Conservation (phyloP, 2,329 filamentous ascomycete genomes). For the Apiospora arundinis region DNA sequence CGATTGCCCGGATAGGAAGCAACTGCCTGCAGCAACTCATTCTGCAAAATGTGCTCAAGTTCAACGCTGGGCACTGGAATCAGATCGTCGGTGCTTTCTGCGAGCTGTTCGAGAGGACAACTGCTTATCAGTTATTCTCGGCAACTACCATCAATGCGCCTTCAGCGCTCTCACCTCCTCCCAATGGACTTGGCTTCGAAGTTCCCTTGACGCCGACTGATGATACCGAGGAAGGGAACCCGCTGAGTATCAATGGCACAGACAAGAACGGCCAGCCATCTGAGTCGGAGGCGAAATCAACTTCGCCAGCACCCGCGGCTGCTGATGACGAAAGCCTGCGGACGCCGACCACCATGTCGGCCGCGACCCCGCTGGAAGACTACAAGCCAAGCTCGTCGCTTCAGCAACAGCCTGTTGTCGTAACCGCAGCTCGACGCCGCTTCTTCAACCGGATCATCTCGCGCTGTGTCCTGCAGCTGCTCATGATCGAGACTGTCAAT, state of each 20-base stretch:
- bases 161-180: slow-evolving; percentile 56
- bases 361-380: slow-evolving; percentile 73
- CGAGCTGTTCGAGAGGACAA: slow-evolving; percentile 92
- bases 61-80: slow-evolving; percentile 84
- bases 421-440: slow-evolving; percentile 88
- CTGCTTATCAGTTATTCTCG: slow-evolving; percentile 93
- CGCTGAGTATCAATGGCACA: slow-evolving; percentile 65
- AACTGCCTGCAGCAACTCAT: slow-evolving; percentile 98
- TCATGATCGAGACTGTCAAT: slow-evolving; percentile 99
- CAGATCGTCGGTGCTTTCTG: slow-evolving; percentile 97
- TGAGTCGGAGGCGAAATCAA: slow-evolving; percentile 40
- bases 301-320: slow-evolving; percentile 31
- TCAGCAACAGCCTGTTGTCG: slow-evolving; percentile 88
- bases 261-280: slow-evolving; percentile 49
- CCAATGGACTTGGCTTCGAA: slow-evolving; percentile 60
- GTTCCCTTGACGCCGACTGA: slow-evolving; percentile 51
- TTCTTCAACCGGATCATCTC: slow-evolving; percentile 99
- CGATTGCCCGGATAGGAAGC: slow-evolving; percentile 95
- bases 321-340: slow-evolving; percentile 30
- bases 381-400: slow-evolving; percentile 79
- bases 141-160: slow-evolving; percentile 68
- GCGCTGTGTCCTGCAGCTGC: slow-evolving; percentile 92
- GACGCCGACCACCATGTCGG: slow-evolving; percentile 35
- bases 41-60: slow-evolving; percentile 93
- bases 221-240: slow-evolving; percentile 58